These are phyloP conservation scores for Proteromonas lacertae DNA, from an alignment of 352 stramenopile genomes.

Conservation along the genomic window DNA sequence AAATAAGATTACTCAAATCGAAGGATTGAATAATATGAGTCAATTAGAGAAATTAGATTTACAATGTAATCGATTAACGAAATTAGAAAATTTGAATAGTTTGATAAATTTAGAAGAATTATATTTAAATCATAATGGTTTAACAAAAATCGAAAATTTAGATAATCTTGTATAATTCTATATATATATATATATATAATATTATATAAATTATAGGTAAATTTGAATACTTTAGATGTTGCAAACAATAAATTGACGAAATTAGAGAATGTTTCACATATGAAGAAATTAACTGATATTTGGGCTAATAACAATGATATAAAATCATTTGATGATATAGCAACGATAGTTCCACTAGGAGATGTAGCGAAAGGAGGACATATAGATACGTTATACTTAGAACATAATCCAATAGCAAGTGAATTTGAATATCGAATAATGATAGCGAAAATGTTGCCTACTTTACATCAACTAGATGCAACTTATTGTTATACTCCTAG, in stretches of 20 bases:
- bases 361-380: constrained; percentile 10
- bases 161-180: constrained; percentile 9
- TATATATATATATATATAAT: constrained; percentile 20
- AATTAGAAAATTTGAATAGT: constrained; percentile 43
- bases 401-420: constrained; percentile 39
- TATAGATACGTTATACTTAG: constrained; percentile 24
- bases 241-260: constrained; percentile 19
- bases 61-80: constrained; percentile 74
- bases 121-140: constrained; percentile 84
- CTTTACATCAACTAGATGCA: constrained; percentile 40
- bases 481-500: neutral
- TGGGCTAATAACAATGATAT: constrained; percentile 11
- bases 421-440: constrained; percentile 47
- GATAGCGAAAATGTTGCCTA: constrained; percentile 21
- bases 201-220: constrained; percentile 33
- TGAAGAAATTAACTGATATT: constrained; percentile 11
- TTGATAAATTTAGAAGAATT: constrained; percentile 64
- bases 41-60: constrained; percentile 42
- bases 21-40: constrained; percentile 29
- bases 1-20: constrained; percentile 79
- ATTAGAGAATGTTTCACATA: neutral
- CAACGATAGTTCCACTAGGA: constrained; percentile 3
- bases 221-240: constrained; percentile 26
- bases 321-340: constrained; percentile 5
- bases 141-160: constrained; percentile 34